These are phyloP conservation scores for Candida mattraensis DNA, from an alignment of 805 yeast species.

Conservation along the genomic window DNA sequence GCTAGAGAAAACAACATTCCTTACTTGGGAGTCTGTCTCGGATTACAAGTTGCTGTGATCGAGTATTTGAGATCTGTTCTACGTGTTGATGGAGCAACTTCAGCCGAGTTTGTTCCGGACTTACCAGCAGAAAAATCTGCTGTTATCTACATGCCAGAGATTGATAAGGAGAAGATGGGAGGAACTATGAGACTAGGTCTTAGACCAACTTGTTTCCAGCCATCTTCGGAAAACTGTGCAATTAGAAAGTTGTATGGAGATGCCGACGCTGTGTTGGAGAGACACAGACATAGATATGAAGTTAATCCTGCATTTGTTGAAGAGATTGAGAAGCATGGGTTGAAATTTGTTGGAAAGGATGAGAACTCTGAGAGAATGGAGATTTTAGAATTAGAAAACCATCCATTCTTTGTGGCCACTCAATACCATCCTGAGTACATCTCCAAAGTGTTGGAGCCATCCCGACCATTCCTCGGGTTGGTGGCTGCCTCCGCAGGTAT, in stretches of 20 bases:
- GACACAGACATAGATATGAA: constrained; percentile 99
- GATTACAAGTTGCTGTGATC: constrained; percentile 95
- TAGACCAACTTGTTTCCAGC: constrained; percentile 82
- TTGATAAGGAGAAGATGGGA: constrained; percentile 91
- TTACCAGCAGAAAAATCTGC: constrained; percentile 63
- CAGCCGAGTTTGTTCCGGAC: constrained; percentile 78
- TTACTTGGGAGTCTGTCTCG: constrained; percentile 94
- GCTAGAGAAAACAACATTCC: constrained; percentile 97
- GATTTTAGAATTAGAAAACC: constrained; percentile 79
- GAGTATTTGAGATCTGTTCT: constrained; percentile 84
- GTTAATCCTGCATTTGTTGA: constrained; percentile 82
- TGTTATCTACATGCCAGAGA: constrained; percentile 98
- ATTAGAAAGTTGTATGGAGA: constrained; percentile 80
- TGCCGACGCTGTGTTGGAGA: constrained; percentile 68
- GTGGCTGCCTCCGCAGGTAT: constrained; percentile 92
- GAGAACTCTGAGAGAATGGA: constrained; percentile 92
- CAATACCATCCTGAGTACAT: constrained; percentile 99
- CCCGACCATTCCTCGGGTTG: constrained; percentile 93
- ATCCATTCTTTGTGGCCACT: constrained; percentile 90
- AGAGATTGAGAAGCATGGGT: constrained; percentile 72
- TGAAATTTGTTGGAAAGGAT: constrained; percentile 91
- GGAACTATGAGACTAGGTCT: constrained; percentile 99
- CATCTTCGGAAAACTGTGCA: constrained; percentile 55
- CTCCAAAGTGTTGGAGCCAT: constrained; percentile 95
- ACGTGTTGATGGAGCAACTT: constrained; percentile 65